Percentiles rank a stretch among this genome's conserved stretches.
These are phyloP conservation scores for Lachnellula cervina DNA, from an alignment of 2,329 filamentous ascomycete species.

Conservation along the genomic window DNA sequence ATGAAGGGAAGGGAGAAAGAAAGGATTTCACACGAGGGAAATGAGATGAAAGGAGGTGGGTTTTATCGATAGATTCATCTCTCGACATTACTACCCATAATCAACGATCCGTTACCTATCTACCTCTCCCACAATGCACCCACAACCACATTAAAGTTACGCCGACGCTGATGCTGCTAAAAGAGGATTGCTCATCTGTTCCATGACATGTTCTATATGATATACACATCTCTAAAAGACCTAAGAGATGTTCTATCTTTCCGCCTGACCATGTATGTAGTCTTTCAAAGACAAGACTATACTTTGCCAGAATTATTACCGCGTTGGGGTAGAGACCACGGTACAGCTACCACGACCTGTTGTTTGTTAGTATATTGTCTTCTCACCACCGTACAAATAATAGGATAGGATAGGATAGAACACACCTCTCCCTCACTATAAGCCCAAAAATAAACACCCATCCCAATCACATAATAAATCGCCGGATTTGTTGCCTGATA, in stretches of 20 bases:
- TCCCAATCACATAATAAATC: slow-evolving; percentile 83
- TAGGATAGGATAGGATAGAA: slow-evolving; percentile 16
- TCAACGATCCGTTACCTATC: neutral
- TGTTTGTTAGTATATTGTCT: slow-evolving; percentile 6
- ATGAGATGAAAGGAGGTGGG: neutral
- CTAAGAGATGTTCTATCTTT: neutral
- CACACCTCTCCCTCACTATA: slow-evolving; percentile 95
- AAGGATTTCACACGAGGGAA: neutral
- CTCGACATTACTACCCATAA: neutral
- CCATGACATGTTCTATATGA: neutral
- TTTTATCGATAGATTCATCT: neutral
- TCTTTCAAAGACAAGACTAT: slow-evolving; percentile 8
- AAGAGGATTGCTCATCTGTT: neutral
- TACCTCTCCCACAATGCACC: neutral
- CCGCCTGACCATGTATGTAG: neutral
- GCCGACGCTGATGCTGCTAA: slow-evolving; percentile 2
- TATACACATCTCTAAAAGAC: neutral
- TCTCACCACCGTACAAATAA: neutral
- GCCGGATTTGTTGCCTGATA: slow-evolving; percentile 93
- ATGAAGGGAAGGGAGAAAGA: neutral
- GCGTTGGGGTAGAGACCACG: slow-evolving; percentile 29
- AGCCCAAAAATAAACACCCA: slow-evolving; percentile 90
- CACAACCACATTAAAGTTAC: slow-evolving; percentile 1
- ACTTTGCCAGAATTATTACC: slow-evolving; percentile 20
- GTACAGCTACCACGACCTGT: slow-evolving; percentile 25